A percentile compares a stretch with the other conserved stretches of the same genome.
phyloP scores from a whole-genome alignment of 805 yeast genomes.

The Grigorovia yakushimaensis region DNA sequence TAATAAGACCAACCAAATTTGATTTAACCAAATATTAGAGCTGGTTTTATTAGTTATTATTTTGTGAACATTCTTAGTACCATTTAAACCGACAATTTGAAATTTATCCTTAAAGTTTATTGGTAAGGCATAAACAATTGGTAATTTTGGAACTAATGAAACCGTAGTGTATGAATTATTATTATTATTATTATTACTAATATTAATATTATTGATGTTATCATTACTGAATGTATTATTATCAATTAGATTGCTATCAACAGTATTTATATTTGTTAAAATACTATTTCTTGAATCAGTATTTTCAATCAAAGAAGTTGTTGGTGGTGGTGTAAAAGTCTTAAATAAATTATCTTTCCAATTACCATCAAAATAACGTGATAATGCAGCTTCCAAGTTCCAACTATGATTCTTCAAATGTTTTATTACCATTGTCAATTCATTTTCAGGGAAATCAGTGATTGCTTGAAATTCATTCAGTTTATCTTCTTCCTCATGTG shows the following conservation, averaged over 20 bases:
- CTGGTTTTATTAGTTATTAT: neutral
- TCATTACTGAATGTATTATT: no score
- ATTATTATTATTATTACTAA: neutral
- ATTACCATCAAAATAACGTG: constrained; percentile 51
- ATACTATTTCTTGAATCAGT: neutral
- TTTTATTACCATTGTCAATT: constrained; percentile 36
- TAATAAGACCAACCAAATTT: constrained; percentile 34
- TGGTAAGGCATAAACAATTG: constrained; percentile 28
- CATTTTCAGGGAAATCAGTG: constrained; percentile 39
- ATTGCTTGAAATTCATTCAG: constrained; percentile 42
- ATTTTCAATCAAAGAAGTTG: neutral
- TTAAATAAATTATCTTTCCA: constrained; percentile 24
- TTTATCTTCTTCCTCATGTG: constrained; percentile 35
- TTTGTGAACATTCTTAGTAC: neutral
- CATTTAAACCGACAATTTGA: constrained; percentile 18
- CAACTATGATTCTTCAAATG: constrained; percentile 44
- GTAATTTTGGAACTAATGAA: constrained; percentile 13
- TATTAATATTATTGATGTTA: neutral
- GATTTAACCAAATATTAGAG: constrained; percentile 1
- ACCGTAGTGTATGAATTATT: constrained; percentile 10
- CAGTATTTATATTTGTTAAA: neutral
- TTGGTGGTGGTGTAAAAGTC: constrained; percentile 4
- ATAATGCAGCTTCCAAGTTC: constrained; percentile 52
- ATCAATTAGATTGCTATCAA: neutral
- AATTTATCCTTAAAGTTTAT: constrained; percentile 19